Evolutionary conservation across 257 asterid genomes (phyloP), one percentile per base, ranked within the genome.

Genomic region (Voacanga thouarsii): DNA sequence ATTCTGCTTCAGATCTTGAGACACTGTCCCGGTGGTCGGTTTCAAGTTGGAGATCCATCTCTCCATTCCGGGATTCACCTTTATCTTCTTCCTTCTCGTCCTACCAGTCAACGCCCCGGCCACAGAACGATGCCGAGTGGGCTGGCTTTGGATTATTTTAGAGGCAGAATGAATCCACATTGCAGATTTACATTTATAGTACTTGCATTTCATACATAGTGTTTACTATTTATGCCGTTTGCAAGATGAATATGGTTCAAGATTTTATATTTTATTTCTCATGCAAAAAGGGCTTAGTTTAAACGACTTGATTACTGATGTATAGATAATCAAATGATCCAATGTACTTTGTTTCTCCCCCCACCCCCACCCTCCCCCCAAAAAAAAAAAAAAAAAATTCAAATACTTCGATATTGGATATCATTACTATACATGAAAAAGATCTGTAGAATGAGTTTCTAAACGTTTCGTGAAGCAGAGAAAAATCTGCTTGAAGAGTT

Each of bases 91-190:
- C 90, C 5, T 78, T 84, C 45, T 82, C 89, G 0, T 80, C 88
- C 16, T 63, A 64, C 70, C 80, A 45, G 19, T 85, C 86, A 0
- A 83, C 91, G 47, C 90, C 90, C 69, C 89, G 77, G 65, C 84
- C 85, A 49, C 82, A 53, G 61, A 70, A 15, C 1, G 85, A 86
- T 75, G 84, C 83, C 4, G 91, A 87, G 12, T 91, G 90, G 94
- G 88, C 88, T 15, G 85, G 86, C 1, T 88, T 85, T 26, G 90
- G 86, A 44, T 75, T 88, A 28, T 87, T 91, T 87, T 91, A 83
- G 86, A 75, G 47, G 49, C 9, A 16, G 64, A 16, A 51, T 51
- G 10, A 3, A n/a, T 60, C 15, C 57, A 51, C 15, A 12, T 2
- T 12, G 23, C 57, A 51, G 19, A 51, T 12, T 51, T 51, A 5